Base-by-base conservation (phyloP, 352 stramenopile species). In the Globisporangium solare region DNA sequence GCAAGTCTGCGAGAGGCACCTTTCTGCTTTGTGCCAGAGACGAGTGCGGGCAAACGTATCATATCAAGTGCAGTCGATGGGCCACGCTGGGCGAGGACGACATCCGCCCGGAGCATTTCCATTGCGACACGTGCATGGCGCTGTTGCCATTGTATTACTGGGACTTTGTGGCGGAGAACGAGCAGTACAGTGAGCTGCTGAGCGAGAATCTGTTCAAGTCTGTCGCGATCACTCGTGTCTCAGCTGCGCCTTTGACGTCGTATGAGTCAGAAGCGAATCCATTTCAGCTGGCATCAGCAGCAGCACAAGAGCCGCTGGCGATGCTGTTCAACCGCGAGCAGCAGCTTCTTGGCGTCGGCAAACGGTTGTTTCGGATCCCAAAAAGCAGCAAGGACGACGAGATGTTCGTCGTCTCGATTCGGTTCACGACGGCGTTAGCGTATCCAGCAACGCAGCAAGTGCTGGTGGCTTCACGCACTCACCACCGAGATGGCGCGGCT, bases 21-120 rank as follows among this genome's bases (percentile, higher is more conserved):
- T 81, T 67, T 24, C 47, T 91, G 17, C 51, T 70, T 27, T 92
- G 81, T 31, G 67, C 71, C 2, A 63, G 59, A 22, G 71, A 83
- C 20, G 66, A 67, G 17, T 92, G 81, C 49, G 71, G 65, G 0
- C 76, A 89, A 59, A 77, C 72, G 20, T 86, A 77, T 48, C 81
- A 92, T 51, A 47, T 85, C 10, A 41, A 50, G n/a, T 92, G 81
- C 66, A 89, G 77, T 68, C 79, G 79, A 1, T 92, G 81, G 81
- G 66, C 66, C 1, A 48, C 24, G 8, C 60, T 92, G 6, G 58
- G 66, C 0, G 57, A 68, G 32, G 64, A 71, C 48, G 52, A 63
- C n/a, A 41, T 64, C 18, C 50, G 65, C 13, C 54, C 51, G 0
- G 52, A 68, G 18, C 31, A 53, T 31, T 89, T 92, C 43, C 69